Evolutionary conservation across 306 rosid species (phyloP), one percentile per base, ranked within the genome.

Genomic region (Gastrolobium villosum): DNA sequence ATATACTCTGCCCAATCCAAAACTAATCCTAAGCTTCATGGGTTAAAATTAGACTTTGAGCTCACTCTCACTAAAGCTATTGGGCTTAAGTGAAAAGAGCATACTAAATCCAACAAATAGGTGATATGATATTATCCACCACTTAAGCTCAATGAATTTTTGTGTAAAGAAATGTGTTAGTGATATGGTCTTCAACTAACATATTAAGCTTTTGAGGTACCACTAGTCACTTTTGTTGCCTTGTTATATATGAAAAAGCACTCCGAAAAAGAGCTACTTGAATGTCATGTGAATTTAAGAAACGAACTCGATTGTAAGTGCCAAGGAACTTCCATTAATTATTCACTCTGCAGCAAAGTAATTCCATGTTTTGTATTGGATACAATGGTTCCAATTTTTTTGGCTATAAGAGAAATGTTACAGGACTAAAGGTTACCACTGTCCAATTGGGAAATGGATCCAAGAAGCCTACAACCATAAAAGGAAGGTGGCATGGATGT

Each of bases 401-500:
- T 48, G 62, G 52, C 31, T 62, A 4, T 41, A 4, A 5, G 39
- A 72, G 28, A 41, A n/a, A 36, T 72, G 39, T 72, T 4, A 54
- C 52, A 3, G 28, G 6, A 14, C 32, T 36, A 62, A 34, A 56
- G 57, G 34, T 36, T 61, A 15, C 5, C 14, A 10, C 6, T 13
- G 40, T 30, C 57, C 26, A 69, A 13, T 30, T 52, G 45, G 34
- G 2, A 39, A 52, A 65, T 44, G 34, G 28, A 39, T 62, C 50
- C 35, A 11, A n/a, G 7, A 3, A 15, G 76, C 49, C 31, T n/a
- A 15, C 55, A 80, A 37, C 64, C 30, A 34, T 45, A 45, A 67
- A 60, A 77, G 44, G 65, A 40, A 66, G 39, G 59, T 9, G 10
- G 62, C 63, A 74, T 61, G 36, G 77, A 7, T 68, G 73, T 68